Evolutionary conservation across 2,329 filamentous ascomycete genomes (phyloP).

Genomic region (Colletotrichum camelliae): DNA sequence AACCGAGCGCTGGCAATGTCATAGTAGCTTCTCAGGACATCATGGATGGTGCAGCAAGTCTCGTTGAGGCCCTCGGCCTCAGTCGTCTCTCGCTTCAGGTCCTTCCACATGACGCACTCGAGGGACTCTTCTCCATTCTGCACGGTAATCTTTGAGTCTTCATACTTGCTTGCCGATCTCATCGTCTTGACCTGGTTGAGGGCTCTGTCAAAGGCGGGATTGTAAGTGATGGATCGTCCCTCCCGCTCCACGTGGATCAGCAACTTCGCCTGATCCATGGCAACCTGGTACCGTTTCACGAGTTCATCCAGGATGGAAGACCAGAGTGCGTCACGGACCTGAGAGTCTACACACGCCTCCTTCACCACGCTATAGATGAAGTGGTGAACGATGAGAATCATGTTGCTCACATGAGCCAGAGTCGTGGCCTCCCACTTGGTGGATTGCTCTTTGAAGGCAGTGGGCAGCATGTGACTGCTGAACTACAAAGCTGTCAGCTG

Average conservation of each 20-base stretch:
- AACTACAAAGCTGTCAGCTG: no score
- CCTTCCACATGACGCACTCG: not conserved
- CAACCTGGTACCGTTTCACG: conserved; percentile 46
- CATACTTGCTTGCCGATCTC: not conserved
- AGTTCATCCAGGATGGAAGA: conserved; percentile 47
- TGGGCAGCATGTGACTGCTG: no score
- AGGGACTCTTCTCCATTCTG: no score
- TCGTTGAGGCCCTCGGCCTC: conserved; percentile 32
- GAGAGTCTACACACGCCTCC: no score
- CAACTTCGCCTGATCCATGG: conserved; percentile 53
- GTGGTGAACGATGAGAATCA: no score
- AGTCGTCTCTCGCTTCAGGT: conserved; percentile 43
- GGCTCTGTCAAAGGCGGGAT: conserved; percentile 55
- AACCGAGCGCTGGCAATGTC: conserved; percentile 57
- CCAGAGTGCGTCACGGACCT: conserved; percentile 40
- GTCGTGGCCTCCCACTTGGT: no score
- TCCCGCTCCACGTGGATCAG: conserved; percentile 57
- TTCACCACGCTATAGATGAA: no score
- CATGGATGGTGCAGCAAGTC: no score
- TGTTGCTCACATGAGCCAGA: no score
- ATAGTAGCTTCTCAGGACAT: no score
- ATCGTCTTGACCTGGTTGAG: conserved; percentile 23
- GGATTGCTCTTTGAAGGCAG: no score
- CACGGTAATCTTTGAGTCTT: not conserved
- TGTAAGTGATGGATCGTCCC: conserved; percentile 52